Percentiles rank a stretch among this genome's conserved stretches.
Conservation (phyloP, 2,329 filamentous ascomycete genomes). For the Cercospora berteroae region DNA sequence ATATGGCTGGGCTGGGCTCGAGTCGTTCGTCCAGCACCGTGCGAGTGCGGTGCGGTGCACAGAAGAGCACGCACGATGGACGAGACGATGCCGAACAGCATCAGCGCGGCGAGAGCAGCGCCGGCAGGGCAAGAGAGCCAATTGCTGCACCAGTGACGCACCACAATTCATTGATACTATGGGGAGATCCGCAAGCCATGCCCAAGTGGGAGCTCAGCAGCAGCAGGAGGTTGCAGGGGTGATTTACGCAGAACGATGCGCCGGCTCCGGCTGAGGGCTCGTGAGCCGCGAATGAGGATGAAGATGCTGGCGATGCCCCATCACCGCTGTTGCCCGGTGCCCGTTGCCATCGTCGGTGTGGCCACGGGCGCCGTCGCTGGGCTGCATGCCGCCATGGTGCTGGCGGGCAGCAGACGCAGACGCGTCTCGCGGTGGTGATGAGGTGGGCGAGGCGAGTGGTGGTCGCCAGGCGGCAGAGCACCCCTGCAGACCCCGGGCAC, state of each 20-base stretch:
- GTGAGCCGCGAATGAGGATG: constrained; percentile 10
- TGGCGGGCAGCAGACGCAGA: neutral
- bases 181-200: constrained; percentile 15
- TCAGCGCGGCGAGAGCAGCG: neutral
- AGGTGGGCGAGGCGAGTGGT: neutral
- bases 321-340: neutral
- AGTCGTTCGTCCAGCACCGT: neutral
- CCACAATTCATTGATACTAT: constrained; percentile 14
- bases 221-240: constrained; percentile 13
- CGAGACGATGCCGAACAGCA: neutral
- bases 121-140: constrained; percentile 2
- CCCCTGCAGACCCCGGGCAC: neutral
- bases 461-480: neutral
- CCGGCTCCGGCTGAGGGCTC: constrained; percentile 5
- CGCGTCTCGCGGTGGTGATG: too few relatives aligned
- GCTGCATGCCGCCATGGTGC: neutral
- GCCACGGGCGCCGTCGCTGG: neutral
- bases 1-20: neutral
- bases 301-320: neutral
- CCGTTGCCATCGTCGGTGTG: neutral
- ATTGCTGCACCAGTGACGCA: constrained; percentile 19
- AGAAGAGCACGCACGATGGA: neutral
- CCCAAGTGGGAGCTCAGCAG: constrained; percentile 11
- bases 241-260: constrained; percentile 8
- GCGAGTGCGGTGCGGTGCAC: neutral